phyloP scores from a whole-genome alignment of 257 asterid species.

The Rubia yunnanensis region DNA sequence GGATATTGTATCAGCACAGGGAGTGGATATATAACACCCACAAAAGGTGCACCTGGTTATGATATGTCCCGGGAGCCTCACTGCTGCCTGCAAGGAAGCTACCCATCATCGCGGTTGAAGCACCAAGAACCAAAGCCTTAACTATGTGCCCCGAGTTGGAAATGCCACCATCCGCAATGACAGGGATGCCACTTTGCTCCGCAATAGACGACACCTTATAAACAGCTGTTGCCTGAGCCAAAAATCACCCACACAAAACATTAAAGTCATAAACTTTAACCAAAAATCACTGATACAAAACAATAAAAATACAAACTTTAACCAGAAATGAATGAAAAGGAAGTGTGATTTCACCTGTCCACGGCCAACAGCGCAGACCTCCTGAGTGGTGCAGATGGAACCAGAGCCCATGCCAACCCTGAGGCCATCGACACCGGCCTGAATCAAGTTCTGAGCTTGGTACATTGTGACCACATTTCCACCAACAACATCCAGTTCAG shows the following conservation, averaged over 20 bases:
- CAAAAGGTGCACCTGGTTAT: conserved; percentile 40
- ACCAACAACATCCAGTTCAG: conserved; percentile 69
- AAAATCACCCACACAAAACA: not conserved
- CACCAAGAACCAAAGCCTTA: conserved; percentile 86
- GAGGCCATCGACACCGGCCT: conserved; percentile 77
- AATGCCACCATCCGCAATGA: conserved; percentile 93
- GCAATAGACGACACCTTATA: conserved; percentile 87
- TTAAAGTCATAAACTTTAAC: not conserved
- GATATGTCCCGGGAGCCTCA: conserved; percentile 82
- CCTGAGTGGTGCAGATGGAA: conserved; percentile 89
- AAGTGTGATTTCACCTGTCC: conserved; percentile 54
- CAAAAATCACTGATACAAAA: not conserved
- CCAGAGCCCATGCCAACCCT: conserved; percentile 99
- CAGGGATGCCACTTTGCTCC: conserved; percentile 56
- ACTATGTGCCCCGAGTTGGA: conserved; percentile 94
- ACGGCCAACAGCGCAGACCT: conserved; percentile 90
- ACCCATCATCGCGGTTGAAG: conserved; percentile 89
- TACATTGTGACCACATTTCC: conserved; percentile 74
- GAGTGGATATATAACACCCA: not conserved
- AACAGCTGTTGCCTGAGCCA: conserved; percentile 73
- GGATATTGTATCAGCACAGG: not conserved
- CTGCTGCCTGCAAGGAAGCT: conserved; percentile 87
- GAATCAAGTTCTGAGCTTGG: conserved; percentile 83
- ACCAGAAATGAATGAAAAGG: not conserved
- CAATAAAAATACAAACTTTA: not conserved